Conservation (phyloP, 345 rosid species). For the Brassica carinata region DNA sequence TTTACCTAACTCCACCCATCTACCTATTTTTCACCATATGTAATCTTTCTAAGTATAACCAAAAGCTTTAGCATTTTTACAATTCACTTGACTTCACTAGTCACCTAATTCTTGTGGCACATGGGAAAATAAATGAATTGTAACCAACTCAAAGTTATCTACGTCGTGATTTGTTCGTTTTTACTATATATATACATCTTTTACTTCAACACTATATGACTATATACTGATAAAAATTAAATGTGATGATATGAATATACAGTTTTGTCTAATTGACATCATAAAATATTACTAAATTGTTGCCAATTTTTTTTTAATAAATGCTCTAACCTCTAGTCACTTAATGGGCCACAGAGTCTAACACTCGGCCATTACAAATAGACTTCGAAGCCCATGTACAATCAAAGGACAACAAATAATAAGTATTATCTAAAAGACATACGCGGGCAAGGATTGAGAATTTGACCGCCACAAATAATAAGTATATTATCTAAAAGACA, state of each 20-base stretch:
- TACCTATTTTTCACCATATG: slow-evolving; percentile 12
- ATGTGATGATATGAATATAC: not conserved
- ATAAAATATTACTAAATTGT: not conserved
- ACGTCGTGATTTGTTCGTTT: not conserved
- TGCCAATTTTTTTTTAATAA: not conserved
- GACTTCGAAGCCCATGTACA: not conserved
- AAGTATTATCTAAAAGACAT: not conserved
- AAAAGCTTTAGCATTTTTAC: not conserved
- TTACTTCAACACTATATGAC: not conserved
- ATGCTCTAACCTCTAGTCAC: not conserved
- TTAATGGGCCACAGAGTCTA: not conserved
- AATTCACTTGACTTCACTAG: not conserved
- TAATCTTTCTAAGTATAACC: not conserved
- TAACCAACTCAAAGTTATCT: slow-evolving; percentile 2
- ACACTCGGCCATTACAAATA: not conserved
- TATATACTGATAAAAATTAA: not conserved
- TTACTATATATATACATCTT: not conserved
- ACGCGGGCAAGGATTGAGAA: not conserved
- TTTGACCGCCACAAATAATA: not conserved
- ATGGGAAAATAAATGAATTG: not conserved
- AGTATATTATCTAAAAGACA: not conserved
- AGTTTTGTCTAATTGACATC: not conserved
- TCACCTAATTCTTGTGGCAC: not conserved
- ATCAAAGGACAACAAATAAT: not conserved
- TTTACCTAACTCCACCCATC: slow-evolving; percentile 1